Evolutionary conservation across 129 eudicot genomes (phyloP).

Genomic region (Helianthus tuberosus): DNA sequence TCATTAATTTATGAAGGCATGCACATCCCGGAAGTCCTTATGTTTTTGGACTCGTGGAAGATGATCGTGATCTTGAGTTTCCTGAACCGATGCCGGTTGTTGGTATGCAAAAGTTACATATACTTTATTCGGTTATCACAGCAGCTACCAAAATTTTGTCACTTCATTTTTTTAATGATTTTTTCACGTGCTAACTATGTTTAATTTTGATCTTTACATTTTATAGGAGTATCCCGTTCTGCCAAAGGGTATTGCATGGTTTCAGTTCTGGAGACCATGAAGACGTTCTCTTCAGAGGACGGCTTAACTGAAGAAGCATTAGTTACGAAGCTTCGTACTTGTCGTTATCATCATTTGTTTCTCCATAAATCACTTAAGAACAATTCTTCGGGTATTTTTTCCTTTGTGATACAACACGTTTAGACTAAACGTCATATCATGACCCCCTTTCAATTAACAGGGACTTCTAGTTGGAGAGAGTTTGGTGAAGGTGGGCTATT

Average conservation of each 20-base stretch:
- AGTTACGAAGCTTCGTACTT: slow-evolving; percentile 93
- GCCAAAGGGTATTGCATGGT: slow-evolving; percentile 91
- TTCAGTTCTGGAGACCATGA: slow-evolving; percentile 90
- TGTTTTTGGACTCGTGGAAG: slow-evolving; percentile 93
- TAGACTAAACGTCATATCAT: neutral
- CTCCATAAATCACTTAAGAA: slow-evolving; percentile 77
- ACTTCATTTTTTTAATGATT: neutral
- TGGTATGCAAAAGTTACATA: slow-evolving; percentile 52
- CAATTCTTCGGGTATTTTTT: slow-evolving; percentile 71
- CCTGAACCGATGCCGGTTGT: slow-evolving; percentile 99
- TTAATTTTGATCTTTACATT: neutral
- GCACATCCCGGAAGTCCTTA: slow-evolving; percentile 99
- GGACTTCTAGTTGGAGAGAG: slow-evolving; percentile 92
- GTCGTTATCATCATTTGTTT: slow-evolving; percentile 87
- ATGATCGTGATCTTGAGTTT: slow-evolving; percentile 82
- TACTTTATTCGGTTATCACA: slow-evolving; percentile 1
- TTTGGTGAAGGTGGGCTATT: slow-evolving; percentile 98
- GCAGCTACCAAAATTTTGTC: neutral
- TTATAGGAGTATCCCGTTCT: slow-evolving; percentile 80
- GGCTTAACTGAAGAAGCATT: slow-evolving; percentile 93
- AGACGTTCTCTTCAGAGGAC: slow-evolving; percentile 77
- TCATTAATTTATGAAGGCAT: slow-evolving; percentile 51
- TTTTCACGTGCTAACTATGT: neutral
- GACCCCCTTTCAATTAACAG: slow-evolving; percentile 43
- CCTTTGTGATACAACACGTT: neutral